Percentiles rank a stretch among this genome's conserved stretches.
Evolutionary conservation across 352 stramenopile species (phyloP).

Genomic region (Globisporangium radiosum): DNA sequence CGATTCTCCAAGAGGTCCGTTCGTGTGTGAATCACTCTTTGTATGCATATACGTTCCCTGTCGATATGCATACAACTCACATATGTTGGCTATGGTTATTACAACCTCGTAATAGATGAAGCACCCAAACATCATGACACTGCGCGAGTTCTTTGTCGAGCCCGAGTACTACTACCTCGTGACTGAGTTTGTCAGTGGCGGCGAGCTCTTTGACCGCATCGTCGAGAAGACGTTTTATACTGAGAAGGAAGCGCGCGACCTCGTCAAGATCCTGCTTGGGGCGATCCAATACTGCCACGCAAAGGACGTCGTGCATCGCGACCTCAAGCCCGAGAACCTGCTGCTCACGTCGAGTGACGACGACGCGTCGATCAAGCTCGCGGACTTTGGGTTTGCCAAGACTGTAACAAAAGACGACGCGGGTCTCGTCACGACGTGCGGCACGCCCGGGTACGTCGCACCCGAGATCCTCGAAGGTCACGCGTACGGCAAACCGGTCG

Average conservation of each 20-base stretch:
- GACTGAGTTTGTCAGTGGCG: constrained; percentile 80
- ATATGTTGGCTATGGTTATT: background rate
- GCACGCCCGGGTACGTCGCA: constrained; percentile 71
- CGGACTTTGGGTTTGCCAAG: constrained; percentile 89
- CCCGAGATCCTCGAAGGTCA: constrained; percentile 72
- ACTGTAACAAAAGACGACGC: constrained; percentile 59
- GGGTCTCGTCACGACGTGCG: constrained; percentile 65
- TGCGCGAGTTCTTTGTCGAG: constrained; percentile 89
- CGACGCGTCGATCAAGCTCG: constrained; percentile 81
- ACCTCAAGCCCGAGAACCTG: constrained; percentile 86
- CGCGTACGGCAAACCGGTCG: constrained; percentile 71
- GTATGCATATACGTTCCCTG: background rate
- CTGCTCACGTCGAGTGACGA: constrained; percentile 75
- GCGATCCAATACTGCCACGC: constrained; percentile 88
- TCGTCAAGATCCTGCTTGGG: constrained; percentile 74
- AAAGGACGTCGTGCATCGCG: constrained; percentile 75
- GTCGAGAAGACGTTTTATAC: constrained; percentile 86
- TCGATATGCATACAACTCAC: background rate
- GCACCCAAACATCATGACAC: constrained; percentile 88
- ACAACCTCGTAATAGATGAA: constrained; percentile 34
- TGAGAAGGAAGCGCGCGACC: constrained; percentile 76
- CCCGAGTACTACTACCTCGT: constrained; percentile 86
- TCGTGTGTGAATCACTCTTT: no score
- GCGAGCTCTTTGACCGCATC: constrained; percentile 89
- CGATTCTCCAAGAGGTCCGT: constrained; percentile 61